phyloP scores from a whole-genome alignment of 1,284 basidiomycete species.

The Malassezia yamatoensis region DNA sequence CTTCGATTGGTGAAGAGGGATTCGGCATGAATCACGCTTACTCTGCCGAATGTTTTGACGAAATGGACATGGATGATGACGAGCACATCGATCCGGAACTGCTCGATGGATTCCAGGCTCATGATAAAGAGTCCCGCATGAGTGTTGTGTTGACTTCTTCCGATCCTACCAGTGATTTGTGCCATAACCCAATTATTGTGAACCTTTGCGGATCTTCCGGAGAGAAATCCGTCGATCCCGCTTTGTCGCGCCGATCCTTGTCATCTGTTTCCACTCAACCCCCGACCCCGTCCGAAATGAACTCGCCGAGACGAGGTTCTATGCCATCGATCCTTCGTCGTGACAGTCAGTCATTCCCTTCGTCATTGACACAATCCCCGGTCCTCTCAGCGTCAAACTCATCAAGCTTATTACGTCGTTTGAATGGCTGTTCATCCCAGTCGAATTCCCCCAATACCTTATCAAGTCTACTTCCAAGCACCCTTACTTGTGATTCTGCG shows the following conservation, averaged over 20 bases:
- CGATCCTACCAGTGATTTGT: slow-evolving; percentile 34
- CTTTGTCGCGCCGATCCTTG: neutral
- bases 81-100: slow-evolving; percentile 18
- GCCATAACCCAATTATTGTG: slow-evolving; percentile 28
- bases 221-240: too few species aligned
- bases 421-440: slow-evolving; percentile 13
- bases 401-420: slow-evolving; percentile 17
- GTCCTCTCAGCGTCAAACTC: neutral
- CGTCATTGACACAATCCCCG: slow-evolving; percentile 14
- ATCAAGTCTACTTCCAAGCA: neutral
- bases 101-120: slow-evolving; percentile 17
- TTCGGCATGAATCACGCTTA: neutral
- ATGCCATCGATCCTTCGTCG: slow-evolving; percentile 30
- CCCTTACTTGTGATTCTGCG: neutral
- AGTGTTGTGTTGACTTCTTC: slow-evolving; percentile 22
- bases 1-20: neutral
- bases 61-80: slow-evolving; percentile 25
- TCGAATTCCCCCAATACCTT: neutral
- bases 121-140: slow-evolving; percentile 10
- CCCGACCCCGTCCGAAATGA: neutral
- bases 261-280: neutral
- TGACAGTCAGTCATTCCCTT: slow-evolving; percentile 25
- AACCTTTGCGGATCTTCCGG: slow-evolving; percentile 15
- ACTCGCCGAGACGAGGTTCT: neutral
- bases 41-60: slow-evolving; percentile 18